Base-by-base conservation (phyloP, 2,329 filamentous ascomycete genomes). In the Aspergillus eucalypticola region DNA sequence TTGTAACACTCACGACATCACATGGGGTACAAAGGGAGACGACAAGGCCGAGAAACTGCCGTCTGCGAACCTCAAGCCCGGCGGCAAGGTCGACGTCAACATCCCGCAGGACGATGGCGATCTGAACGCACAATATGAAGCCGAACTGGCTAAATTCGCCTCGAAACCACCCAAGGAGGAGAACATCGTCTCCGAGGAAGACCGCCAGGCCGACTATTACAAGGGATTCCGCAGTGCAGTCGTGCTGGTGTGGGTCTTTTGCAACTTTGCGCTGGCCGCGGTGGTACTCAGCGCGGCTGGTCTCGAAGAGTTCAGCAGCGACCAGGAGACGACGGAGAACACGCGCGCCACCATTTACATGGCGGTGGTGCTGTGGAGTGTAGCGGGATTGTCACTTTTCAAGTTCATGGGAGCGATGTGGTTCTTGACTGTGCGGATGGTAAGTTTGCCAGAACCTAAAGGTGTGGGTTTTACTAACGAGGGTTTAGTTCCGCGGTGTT, bases 131-230 rank as follows among this genome's bases (percentile, higher is more conserved):
- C 92, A 96, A 74, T 99, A 99, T 77, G 92, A 97, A 72, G 82
- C 88, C 41, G 95, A 99, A 72, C 79, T 97, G 54, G 78, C 82
- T 2, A 84, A 88, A 13, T 96, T 98, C 73, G 79, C 83, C 48
- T 79, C 81, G 25, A 98, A 97, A 76, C 86, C 86, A 49, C 88
- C 89, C 27, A 87, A 89, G 64, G 88, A 92, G 64, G 83, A 87
- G 38, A 72, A 73, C 17, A 60, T 63, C 1, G 66, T 78, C 2
- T 80, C 81, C n/a, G 77, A 84, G 10, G 73, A 79, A 46, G 93
- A 97, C 73, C 91, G 90, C 72, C 94, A 99, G 76, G 92, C 97
- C 81, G 95, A 99, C 75, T 99, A 98, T 79, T 99, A 99, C 84
- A 92, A 93, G 70, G 95, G 93, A 66, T 96, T 99, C 75, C 87